A percentile compares a stretch with the other conserved stretches of the same genome.
phyloP scores from a whole-genome alignment of 129 eudicot species.

The Helianthus annuus region HanXRQr2.0-SUNRISE NC_035445.2:163956285-163956784 shows the following conservation, averaged over 20 bases:
- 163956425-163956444: not conserved
- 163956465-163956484: constrained; percentile 67
- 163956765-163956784: no score
- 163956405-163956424: not conserved
- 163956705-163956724: constrained; percentile 23
- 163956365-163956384: constrained; percentile 42
- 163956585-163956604: constrained; percentile 36
- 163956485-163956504: constrained; percentile 49
- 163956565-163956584: constrained; percentile 41
- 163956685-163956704: constrained; percentile 79
- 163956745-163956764: no score
- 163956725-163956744: no score
- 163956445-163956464: constrained; percentile 51
- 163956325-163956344: constrained; percentile 44
- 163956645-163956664: constrained; percentile 52
- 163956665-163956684: constrained; percentile 73
- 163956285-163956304: constrained; percentile 71
- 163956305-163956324: constrained; percentile 79
- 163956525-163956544: constrained; percentile 45
- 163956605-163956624: constrained; percentile 55
- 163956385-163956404: constrained; percentile 10
- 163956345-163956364: constrained; percentile 54
- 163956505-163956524: constrained; percentile 41
- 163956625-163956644: constrained; percentile 66
- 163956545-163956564: constrained; percentile 26